Base-by-base conservation (phyloP, 2,329 filamentous ascomycete genomes). In the Penicillium sp. region DNA sequence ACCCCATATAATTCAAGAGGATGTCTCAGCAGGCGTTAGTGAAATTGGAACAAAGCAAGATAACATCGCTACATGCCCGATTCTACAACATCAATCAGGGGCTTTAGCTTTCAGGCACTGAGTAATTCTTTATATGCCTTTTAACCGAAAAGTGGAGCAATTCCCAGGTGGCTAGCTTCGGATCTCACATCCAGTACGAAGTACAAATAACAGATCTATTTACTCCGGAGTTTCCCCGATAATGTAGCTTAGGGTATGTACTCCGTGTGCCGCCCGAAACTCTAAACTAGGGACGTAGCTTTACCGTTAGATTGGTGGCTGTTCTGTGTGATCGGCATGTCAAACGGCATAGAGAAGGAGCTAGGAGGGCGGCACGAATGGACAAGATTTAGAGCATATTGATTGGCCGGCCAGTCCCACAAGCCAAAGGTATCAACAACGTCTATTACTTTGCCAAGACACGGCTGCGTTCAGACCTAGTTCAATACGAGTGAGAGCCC, bases 231-330 rank as follows among this genome's bases (percentile, higher is more conserved):
- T 33, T 33, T 33, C 11, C 5, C 29, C 31, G 31, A 33, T 13
- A 33, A 33, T 2, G 5, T 33, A 11, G 31, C 31, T 33, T 33
- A 13, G 27, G 11, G 11, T 31, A 13, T 31, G 16, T 45, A 45
- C 5, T 45, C 16, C 23, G 5, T 19, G 19, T 13, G 4, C 15
- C 15, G 4, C 29, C 41, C 10, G 15, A 25, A 43, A 25, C 21
- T 16, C 27, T 29, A 9, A 31, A 27, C 4, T 16, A 7, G 15
- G 33, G 33, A 15, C 5, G 5, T 16, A 46, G 15, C n/a, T 39
- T 33, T 25, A 31, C 49, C 40, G 44, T 56, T 52, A 59, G 55
- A 60, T 57, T 58, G 36, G 58, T 58, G 56, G 56, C 58, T 50
- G 36, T 36, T 16, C 11, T 2, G 29, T 59, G 11, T 39, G 60